Percentiles rank a stretch among this genome's conserved stretches.
Conservation (phyloP, 1,139 yeast genomes). For the Debaryomyces psychrophilus region DNA sequence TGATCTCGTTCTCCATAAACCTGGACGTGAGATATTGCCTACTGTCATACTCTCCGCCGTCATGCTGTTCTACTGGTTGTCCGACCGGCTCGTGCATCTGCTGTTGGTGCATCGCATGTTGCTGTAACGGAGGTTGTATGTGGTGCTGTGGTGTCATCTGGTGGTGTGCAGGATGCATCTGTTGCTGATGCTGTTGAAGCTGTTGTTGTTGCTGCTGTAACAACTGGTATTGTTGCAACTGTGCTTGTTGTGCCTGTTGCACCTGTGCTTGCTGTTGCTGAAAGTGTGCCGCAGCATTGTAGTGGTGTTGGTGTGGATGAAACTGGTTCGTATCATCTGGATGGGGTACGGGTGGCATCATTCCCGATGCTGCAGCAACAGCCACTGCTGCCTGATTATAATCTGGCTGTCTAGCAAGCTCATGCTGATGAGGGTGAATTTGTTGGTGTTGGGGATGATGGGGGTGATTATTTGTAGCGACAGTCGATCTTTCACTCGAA, state of each 20-base stretch:
- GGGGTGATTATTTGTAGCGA: constrained; percentile 15
- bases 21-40: constrained; percentile 28
- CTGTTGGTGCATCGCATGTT: constrained; percentile 18
- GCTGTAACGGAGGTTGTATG: constrained; percentile 25
- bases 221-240: constrained; percentile 27
- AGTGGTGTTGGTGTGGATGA: constrained; percentile 29
- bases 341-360: constrained; percentile 19
- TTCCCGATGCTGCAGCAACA: constrained; percentile 20
- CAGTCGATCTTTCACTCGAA: constrained; percentile 36
- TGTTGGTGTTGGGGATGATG: constrained; percentile 17
- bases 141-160: constrained; percentile 23
- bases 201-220: constrained; percentile 26
- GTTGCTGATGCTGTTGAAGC: constrained; percentile 19
- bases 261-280: constrained; percentile 25
- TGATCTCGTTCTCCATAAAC: constrained; percentile 48
- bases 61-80: constrained; percentile 11
- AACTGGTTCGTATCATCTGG: constrained; percentile 28
- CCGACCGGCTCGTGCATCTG: constrained; percentile 18
- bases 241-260: constrained; percentile 15
- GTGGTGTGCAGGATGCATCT: constrained; percentile 9
- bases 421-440: constrained; percentile 15
- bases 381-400: constrained; percentile 26
- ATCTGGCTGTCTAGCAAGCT: constrained; percentile 19
- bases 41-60: constrained; percentile 16
- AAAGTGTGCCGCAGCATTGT: constrained; percentile 26